Conservation (phyloP, 2,329 filamentous ascomycete species). For the Paecilomyces fulvus region DNA sequence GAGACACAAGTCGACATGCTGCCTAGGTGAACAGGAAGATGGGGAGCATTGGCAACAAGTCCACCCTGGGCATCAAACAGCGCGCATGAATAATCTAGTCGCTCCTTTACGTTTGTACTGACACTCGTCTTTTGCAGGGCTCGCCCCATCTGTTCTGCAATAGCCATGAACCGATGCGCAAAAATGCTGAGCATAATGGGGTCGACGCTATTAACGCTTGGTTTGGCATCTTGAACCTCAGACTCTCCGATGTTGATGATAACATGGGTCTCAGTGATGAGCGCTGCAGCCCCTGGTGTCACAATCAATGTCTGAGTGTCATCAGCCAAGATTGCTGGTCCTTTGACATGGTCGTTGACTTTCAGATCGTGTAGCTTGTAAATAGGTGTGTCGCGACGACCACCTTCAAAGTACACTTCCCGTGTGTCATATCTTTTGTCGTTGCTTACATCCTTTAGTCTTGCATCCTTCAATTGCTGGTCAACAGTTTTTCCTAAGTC, state of each 20-base stretch:
- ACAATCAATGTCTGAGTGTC: slow-evolving; percentile 72
- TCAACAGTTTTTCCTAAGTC: slow-evolving; percentile 75
- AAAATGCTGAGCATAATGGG: slow-evolving; percentile 73
- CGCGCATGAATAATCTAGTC: slow-evolving; percentile 69
- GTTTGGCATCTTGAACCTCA: slow-evolving; percentile 39
- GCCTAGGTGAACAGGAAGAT: slow-evolving; percentile 69
- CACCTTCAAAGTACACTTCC: slow-evolving; percentile 76
- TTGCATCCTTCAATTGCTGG: slow-evolving; percentile 66
- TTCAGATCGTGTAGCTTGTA: slow-evolving; percentile 71
- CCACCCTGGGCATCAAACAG: slow-evolving; percentile 65
- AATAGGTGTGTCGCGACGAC: slow-evolving; percentile 67
- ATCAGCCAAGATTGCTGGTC: slow-evolving; percentile 76
- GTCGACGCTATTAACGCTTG: slow-evolving; percentile 52
- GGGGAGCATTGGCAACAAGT: slow-evolving; percentile 67
- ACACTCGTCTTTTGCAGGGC: slow-evolving; percentile 73
- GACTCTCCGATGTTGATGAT: slow-evolving; percentile 64
- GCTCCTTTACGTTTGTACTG: slow-evolving; percentile 69
- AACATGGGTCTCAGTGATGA: slow-evolving; percentile 74
- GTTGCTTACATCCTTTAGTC: slow-evolving; percentile 48
- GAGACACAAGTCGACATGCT: slow-evolving; percentile 73
- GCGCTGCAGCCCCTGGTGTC: slow-evolving; percentile 61
- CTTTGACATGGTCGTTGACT: slow-evolving; percentile 63
- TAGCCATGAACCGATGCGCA: slow-evolving; percentile 75
- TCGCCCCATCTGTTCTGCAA: slow-evolving; percentile 76
- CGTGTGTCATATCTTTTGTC: slow-evolving; percentile 58